A percentile compares a stretch with the other conserved stretches of the same genome.
Conservation (phyloP, 495 filamentous ascomycete genomes). For the Annulohypoxylon moriforme region DNA sequence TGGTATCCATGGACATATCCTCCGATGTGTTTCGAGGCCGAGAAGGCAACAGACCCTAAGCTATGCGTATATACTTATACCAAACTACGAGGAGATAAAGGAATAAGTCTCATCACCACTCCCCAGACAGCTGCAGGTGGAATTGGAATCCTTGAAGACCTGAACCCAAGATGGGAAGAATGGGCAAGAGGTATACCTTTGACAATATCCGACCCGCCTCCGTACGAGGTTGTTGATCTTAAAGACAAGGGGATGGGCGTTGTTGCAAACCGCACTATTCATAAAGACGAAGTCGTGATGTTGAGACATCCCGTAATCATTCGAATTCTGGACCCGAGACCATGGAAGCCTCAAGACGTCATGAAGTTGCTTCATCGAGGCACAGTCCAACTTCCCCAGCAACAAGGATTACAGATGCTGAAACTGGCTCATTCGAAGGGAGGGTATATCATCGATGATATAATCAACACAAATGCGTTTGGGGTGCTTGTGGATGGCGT, state of each 20-base stretch:
- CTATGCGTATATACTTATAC: slow-evolving; percentile 45
- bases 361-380: slow-evolving; percentile 44
- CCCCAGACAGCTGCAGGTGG: slow-evolving; percentile 43
- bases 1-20: slow-evolving; percentile 51
- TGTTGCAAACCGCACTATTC: slow-evolving; percentile 47
- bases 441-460: slow-evolving; percentile 47
- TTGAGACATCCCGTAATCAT: slow-evolving; percentile 46
- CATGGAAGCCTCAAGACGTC: slow-evolving; percentile 38
- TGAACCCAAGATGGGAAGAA: slow-evolving; percentile 24
- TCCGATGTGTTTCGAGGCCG: slow-evolving; percentile 43
- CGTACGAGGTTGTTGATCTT: slow-evolving; percentile 48
- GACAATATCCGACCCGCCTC: slow-evolving; percentile 3
- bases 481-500: slow-evolving; percentile 40
- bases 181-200: slow-evolving; percentile 34
- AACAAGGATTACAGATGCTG: slow-evolving; percentile 28
- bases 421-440: slow-evolving; percentile 37
- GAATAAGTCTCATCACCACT: slow-evolving; percentile 46
- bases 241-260: slow-evolving; percentile 50
- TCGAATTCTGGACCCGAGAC: slow-evolving; percentile 38
- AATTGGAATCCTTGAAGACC: slow-evolving; percentile 28
- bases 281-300: slow-evolving; percentile 46
- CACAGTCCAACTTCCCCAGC: slow-evolving; percentile 37
- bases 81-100: slow-evolving; percentile 36
- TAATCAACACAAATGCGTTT: slow-evolving; percentile 52
- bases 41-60: slow-evolving; percentile 35